These are phyloP conservation scores for Microbotryum saponariae DNA, from an alignment of 1,284 basidiomycete genomes.

Conservation along the genomic window DNA sequence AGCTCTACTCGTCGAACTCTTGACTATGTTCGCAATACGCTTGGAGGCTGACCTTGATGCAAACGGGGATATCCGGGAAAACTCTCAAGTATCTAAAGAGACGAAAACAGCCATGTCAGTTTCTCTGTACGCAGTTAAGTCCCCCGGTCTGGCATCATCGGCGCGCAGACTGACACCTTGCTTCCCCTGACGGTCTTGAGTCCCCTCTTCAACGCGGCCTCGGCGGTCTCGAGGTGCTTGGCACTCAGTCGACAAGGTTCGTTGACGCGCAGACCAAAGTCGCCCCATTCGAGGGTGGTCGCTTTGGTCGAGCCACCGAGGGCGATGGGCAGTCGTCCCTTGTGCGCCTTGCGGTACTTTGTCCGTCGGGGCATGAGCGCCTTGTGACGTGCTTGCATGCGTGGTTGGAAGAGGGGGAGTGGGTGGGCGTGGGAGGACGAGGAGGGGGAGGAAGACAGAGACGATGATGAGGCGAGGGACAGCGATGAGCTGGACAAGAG, in stretches of 20 bases:
- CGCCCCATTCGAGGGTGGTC: slow-evolving; percentile 82
- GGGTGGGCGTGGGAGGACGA: not conserved
- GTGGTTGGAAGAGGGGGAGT: slow-evolving; percentile 9
- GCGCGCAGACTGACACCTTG: slow-evolving; percentile 49
- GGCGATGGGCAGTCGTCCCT: slow-evolving; percentile 36
- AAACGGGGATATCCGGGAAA: slow-evolving; percentile 94
- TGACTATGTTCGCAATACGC: no score
- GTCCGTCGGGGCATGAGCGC: slow-evolving; percentile 32
- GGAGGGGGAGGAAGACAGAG: not conserved
- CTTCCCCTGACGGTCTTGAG: slow-evolving; percentile 85
- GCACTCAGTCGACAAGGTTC: slow-evolving; percentile 78
- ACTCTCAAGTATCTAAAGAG: slow-evolving; percentile 59
- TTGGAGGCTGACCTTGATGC: slow-evolving; percentile 66
- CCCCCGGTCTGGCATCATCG: no score
- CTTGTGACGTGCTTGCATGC: slow-evolving; percentile 30
- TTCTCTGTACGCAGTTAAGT: no score
- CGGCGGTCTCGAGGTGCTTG: slow-evolving; percentile 78
- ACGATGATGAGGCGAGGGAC: not conserved
- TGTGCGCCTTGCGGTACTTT: slow-evolving; percentile 37
- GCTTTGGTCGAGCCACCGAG: slow-evolving; percentile 84
- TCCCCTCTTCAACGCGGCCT: slow-evolving; percentile 83
- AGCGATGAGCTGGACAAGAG: not conserved
- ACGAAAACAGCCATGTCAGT: not conserved
- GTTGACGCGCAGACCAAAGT: slow-evolving; percentile 84
- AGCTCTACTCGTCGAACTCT: no score